Conservation (phyloP, 129 eudicot genomes). For the Escallonia rubra region DNA sequence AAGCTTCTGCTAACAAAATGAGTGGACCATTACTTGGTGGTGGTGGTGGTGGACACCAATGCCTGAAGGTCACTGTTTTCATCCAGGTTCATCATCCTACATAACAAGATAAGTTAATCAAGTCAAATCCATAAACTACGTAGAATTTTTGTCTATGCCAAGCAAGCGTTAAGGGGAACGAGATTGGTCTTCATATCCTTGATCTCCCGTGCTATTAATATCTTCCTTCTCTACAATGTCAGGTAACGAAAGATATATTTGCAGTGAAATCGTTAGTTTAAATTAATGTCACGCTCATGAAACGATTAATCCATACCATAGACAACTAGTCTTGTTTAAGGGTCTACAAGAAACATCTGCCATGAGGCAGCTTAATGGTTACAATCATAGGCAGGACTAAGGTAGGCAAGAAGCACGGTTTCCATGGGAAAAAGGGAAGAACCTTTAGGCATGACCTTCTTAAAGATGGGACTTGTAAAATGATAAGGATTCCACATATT, state of each 20-base stretch:
- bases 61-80: background rate
- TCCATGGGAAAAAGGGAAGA: conserved; percentile 5
- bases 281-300: too few species aligned
- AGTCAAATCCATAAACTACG: background rate
- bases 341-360: background rate
- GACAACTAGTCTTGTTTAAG: too few species aligned
- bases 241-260: background rate
- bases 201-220: background rate
- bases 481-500: conserved; percentile 20
- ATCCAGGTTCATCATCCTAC: background rate
- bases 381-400: conserved; percentile 1
- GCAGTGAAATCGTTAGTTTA: too few species aligned
- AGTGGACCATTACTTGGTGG: background rate
- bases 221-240: background rate
- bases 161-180: background rate
- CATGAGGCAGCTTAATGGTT: background rate
- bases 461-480: background rate
- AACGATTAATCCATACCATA: too few species aligned
- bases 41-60: background rate
- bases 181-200: too few species aligned
- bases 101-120: background rate
- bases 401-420: background rate
- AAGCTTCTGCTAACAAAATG: background rate
- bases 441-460: background rate
- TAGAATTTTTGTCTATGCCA: background rate